phyloP scores from a whole-genome alignment of 495 filamentous ascomycete genomes.

The Penicillium odoratum region DNA sequence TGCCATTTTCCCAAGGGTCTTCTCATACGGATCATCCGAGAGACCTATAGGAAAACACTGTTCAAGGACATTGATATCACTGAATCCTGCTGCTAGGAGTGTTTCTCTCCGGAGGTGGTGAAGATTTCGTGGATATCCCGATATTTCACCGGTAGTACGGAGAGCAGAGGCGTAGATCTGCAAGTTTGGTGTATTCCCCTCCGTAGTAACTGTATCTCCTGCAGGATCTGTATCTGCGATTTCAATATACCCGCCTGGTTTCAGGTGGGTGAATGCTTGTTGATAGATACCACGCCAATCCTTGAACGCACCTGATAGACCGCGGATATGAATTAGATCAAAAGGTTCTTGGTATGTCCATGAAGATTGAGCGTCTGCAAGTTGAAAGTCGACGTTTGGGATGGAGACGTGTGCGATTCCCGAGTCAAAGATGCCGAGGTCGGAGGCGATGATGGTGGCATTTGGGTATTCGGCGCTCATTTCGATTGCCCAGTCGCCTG shows the following conservation, averaged over 20 bases:
- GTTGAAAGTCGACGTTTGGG: constrained; percentile 68
- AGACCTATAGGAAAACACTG: constrained; percentile 61
- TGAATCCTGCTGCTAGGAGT: constrained; percentile 60
- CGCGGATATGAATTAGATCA: constrained; percentile 66
- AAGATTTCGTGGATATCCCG: constrained; percentile 44
- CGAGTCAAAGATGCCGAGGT: constrained; percentile 53
- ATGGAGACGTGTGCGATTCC: constrained; percentile 53
- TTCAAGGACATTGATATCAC: constrained; percentile 54
- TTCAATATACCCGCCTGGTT: constrained; percentile 67
- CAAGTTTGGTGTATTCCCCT: constrained; percentile 31
- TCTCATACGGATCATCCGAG: constrained; percentile 52
- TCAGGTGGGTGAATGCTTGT: constrained; percentile 59
- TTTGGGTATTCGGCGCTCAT: constrained; percentile 64
- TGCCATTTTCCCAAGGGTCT: constrained; percentile 63
- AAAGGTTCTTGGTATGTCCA: constrained; percentile 60
- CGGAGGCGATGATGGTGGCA: constrained; percentile 66
- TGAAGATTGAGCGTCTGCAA: constrained; percentile 62
- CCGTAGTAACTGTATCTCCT: constrained; percentile 24
- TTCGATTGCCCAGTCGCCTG: constrained; percentile 74
- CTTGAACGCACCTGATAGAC: constrained; percentile 61
- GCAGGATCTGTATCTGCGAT: constrained; percentile 42
- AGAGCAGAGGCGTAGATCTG: constrained; percentile 38
- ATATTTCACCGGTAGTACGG: constrained; percentile 33
- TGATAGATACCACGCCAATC: constrained; percentile 63
- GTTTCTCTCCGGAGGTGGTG: constrained; percentile 53